These are phyloP conservation scores for Coix lacrymajobi DNA, from an alignment of 176 grass and related monocot species.

Conservation along the genomic window DNA sequence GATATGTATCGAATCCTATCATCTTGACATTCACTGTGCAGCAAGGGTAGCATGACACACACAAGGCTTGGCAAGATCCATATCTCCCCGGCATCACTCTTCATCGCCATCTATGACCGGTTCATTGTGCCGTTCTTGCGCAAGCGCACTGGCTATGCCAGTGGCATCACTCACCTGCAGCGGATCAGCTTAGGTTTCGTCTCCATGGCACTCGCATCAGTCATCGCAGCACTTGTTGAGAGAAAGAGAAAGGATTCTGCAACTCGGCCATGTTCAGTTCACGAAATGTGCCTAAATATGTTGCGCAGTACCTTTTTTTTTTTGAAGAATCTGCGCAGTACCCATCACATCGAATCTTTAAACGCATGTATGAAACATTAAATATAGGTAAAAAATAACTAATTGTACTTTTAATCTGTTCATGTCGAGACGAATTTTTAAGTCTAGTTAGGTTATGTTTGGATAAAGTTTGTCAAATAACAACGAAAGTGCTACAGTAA, in stretches of 20 bases:
- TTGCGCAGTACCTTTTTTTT: too few relatives aligned
- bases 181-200: conserved; percentile 37
- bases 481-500: too few relatives aligned
- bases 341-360: too few relatives aligned
- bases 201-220: conserved; percentile 21
- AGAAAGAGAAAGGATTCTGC: conserved; percentile 18
- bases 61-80: conserved; percentile 48
- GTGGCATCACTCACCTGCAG: conserved; percentile 48
- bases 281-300: too few relatives aligned
- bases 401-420: too few relatives aligned
- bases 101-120: conserved; percentile 38
- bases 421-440: too few relatives aligned
- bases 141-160: conserved; percentile 27
- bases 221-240: conserved; percentile 46
- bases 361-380: too few relatives aligned
- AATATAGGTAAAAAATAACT: too few relatives aligned
- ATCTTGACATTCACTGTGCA: conserved; percentile 51
- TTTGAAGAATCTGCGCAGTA: too few relatives aligned
- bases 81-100: conserved; percentile 53
- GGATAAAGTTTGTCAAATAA: too few relatives aligned
- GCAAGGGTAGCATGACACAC: conserved; percentile 53
- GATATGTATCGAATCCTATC: conserved; percentile 32
- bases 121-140: conserved; percentile 40
- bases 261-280: too few relatives aligned
- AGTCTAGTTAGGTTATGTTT: too few relatives aligned